Percentiles rank a stretch among this genome's conserved stretches.
Evolutionary conservation across 768 basidiomycete genomes (phyloP).

Genomic region (Amanita polypyramis): DNA sequence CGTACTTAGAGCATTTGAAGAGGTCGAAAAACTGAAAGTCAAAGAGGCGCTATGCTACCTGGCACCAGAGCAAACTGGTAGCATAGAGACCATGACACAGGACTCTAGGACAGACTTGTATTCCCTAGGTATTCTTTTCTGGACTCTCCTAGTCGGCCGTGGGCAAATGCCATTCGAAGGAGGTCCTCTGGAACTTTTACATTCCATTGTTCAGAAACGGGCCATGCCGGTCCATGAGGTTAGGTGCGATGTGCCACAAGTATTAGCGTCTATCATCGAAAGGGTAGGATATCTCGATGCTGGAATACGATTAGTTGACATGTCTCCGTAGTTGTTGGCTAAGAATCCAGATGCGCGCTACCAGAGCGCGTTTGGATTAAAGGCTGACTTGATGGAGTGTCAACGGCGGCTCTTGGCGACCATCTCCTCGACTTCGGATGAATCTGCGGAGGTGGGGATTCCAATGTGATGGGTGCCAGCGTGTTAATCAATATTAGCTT

Average conservation of each 20-base stretch:
- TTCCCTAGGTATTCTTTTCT: conserved; percentile 62
- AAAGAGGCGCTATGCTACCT: conserved; percentile 71
- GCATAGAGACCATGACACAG: conserved; percentile 59
- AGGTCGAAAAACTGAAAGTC: conserved; percentile 55
- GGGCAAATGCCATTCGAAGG: conserved; percentile 58
- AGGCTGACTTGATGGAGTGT: conserved; percentile 56
- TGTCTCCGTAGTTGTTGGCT: conserved; percentile 37
- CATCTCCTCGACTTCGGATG: conserved; percentile 45
- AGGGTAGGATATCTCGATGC: conserved; percentile 28
- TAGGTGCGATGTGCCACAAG: conserved; percentile 60
- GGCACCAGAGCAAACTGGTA: conserved; percentile 69
- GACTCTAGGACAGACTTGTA: conserved; percentile 71
- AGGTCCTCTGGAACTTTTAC: conserved; percentile 49
- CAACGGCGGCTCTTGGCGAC: conserved; percentile 52
- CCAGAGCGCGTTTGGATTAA: conserved; percentile 62
- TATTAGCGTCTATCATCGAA: conserved; percentile 60
- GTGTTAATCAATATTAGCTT: conserved; percentile 28
- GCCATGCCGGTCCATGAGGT: conserved; percentile 73
- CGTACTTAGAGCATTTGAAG: conserved; percentile 50
- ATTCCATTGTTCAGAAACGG: conserved; percentile 61
- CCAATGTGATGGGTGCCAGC: conserved; percentile 6
- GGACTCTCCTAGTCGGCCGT: conserved; percentile 64
- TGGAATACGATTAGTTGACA: not conserved
- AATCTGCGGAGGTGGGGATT: conserved; percentile 38
- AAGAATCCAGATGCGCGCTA: conserved; percentile 64